Conservation (phyloP, 2,329 filamentous ascomycete species). For the Mycosphaerella arachidis region DNA sequence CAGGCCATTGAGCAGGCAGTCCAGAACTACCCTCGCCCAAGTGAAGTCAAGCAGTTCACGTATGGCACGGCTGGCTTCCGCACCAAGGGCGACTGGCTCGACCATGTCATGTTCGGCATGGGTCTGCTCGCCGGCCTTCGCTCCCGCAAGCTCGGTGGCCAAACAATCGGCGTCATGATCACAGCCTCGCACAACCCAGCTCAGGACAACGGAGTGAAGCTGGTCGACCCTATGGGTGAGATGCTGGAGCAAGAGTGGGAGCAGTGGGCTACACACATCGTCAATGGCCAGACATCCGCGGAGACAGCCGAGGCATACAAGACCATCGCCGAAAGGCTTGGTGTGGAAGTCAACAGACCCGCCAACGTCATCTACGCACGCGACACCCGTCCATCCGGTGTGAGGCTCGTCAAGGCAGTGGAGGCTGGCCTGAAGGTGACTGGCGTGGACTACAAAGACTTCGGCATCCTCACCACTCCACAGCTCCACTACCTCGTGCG, state of each 20-base stretch:
- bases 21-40: conserved; percentile 32
- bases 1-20: conserved; percentile 30
- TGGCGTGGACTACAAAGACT: conserved; percentile 71
- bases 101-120: conserved; percentile 88
- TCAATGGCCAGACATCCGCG: conserved; percentile 75
- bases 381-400: conserved; percentile 89
- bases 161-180: conserved; percentile 95
- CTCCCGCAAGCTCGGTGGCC: conserved; percentile 81
- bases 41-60: conserved; percentile 40
- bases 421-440: conserved; percentile 74
- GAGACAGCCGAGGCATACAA: conserved; percentile 72
- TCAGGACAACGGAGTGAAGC: conserved; percentile 86
- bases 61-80: conserved; percentile 64
- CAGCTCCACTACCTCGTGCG: conserved; percentile 95
- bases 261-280: conserved; percentile 76
- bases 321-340: conserved; percentile 67
- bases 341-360: conserved; percentile 63
- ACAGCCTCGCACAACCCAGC: conserved; percentile 91
- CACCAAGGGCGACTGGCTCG: conserved; percentile 73
- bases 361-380: conserved; percentile 84
- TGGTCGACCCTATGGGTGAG: conserved; percentile 95
- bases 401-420: conserved; percentile 73
- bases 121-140: conserved; percentile 83
- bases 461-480: conserved; percentile 90
- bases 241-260: conserved; percentile 97